Evolutionary conservation across 305 asterid genomes (phyloP), one percentile per base, ranked within the genome.

Genomic region (Coffea humblotiana): DNA sequence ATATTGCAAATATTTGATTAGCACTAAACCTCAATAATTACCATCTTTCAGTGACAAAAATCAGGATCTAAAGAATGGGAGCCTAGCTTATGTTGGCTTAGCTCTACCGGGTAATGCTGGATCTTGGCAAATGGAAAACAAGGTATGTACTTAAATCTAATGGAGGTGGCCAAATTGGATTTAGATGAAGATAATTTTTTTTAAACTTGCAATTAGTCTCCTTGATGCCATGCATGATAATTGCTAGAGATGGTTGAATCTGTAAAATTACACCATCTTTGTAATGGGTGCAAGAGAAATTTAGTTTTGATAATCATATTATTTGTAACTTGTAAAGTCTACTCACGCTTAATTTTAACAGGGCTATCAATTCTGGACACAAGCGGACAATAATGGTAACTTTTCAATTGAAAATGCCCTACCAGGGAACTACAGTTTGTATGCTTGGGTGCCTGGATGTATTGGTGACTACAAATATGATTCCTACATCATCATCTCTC

Each of bases 301-400:
- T 40, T 3, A 40, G 43, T 40, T 40, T 40, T 40, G 43, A 40
- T 40, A 40, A 40, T 40, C 43, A 0, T 40, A 40, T 40, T 40
- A 40, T 40, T 5, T 40, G 43, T 40, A 40, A 40, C 43, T 40
- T 40, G 43, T 40, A 40, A 40, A 40, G 0, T 40, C 43, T 40
- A 40, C 6, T 40, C 43, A 40, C 43, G 43, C 6, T 40, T 40
- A 40, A 40, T 40, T 0, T 40, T 40, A 40, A 40, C 43, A 93
- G 98, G 98, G 90, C 14, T 93, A 92, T 83, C 98, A 95, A 66
- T 95, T 93, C 71, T 95, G 98, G 98, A 89, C 90, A 4, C 79
- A 84, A 54, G 78, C 92, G 35, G 89, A 95, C 77, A 79, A 23
- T 0, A 43, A 60, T 72, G 98, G 98, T 2, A 86, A 87, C 69